phyloP scores from a whole-genome alignment of 169 alveolate species.

The Pseudocohnilembus persalinus region DNA sequence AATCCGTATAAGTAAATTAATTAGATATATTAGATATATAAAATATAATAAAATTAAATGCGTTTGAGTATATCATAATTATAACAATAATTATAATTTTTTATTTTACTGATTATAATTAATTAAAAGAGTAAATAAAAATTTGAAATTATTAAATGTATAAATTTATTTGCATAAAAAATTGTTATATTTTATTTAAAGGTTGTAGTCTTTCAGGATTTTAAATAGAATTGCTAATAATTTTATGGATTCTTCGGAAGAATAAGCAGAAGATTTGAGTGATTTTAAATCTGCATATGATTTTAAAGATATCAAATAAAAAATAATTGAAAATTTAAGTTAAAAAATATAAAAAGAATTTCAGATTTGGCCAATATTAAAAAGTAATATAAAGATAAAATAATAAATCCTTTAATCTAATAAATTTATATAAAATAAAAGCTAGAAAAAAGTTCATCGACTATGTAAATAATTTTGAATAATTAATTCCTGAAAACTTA shows the following conservation, averaged over 20 bases:
- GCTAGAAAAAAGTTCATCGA: no score
- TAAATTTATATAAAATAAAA: no score
- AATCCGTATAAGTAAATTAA: neutral
- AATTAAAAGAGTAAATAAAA: no score
- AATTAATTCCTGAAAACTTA: no score
- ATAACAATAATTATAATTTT: no score
- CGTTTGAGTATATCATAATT: no score
- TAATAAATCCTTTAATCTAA: no score
- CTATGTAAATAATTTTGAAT: no score
- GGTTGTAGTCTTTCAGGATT: slow-evolving; percentile 24
- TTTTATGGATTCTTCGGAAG: slow-evolving; percentile 32
- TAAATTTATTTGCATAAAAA: no score
- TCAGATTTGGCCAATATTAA: slow-evolving; percentile 32
- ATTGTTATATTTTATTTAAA: slow-evolving; percentile 14
- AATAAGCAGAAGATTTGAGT: slow-evolving; percentile 29
- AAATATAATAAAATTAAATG: no score
- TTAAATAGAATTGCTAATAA: slow-evolving; percentile 42
- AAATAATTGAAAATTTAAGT: neutral
- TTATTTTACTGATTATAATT: no score
- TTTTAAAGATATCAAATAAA: slow-evolving; percentile 24
- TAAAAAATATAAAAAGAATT: slow-evolving; percentile 19
- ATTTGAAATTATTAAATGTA: no score
- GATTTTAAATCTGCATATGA: slow-evolving; percentile 26
- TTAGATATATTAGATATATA: neutral
- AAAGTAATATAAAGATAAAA: slow-evolving; percentile 4